These are phyloP conservation scores for Salix suchowensis DNA, from an alignment of 345 rosid genomes.

Conservation along the genomic window DNA sequence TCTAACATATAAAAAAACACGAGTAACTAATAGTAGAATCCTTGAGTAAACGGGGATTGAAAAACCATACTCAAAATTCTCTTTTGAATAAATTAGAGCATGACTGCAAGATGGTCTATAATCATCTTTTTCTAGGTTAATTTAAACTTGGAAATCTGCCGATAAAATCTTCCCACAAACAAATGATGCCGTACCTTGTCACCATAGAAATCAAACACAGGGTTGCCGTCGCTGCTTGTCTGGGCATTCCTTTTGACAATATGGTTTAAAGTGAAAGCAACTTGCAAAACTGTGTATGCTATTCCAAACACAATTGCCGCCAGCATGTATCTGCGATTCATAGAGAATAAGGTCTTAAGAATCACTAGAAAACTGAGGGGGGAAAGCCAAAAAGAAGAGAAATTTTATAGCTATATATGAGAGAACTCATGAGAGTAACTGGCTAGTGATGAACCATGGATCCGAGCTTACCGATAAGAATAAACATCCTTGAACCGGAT, in stretches of 20 bases:
- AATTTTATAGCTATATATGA: not conserved
- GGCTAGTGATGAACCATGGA: no score
- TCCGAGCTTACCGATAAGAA: conserved; percentile 26
- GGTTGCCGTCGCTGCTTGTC: conserved; percentile 1
- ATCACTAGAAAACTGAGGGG: not conserved
- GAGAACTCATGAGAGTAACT: no score
- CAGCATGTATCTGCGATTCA: conserved; percentile 28
- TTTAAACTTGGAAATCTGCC: not conserved
- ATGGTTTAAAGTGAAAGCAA: conserved; percentile 6
- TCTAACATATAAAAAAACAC: no score
- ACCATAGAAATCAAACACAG: conserved; percentile 26
- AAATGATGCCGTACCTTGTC: conserved; percentile 22
- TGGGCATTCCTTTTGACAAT: conserved; percentile 14
- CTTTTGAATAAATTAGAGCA: no score
- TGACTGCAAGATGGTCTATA: no score
- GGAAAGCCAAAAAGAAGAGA: no score
- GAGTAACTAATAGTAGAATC: no score
- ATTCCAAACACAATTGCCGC: conserved; percentile 26
- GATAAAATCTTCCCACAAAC: not conserved
- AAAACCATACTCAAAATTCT: no score
- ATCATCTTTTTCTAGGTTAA: not conserved
- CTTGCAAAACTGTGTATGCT: conserved; percentile 29
- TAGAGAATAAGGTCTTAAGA: not conserved
- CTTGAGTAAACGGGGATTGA: no score
- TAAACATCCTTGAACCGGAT: conserved; percentile 32